These are phyloP conservation scores for Mikania micrantha DNA, from an alignment of 129 eudicot species.

Conservation along the genomic window DNA sequence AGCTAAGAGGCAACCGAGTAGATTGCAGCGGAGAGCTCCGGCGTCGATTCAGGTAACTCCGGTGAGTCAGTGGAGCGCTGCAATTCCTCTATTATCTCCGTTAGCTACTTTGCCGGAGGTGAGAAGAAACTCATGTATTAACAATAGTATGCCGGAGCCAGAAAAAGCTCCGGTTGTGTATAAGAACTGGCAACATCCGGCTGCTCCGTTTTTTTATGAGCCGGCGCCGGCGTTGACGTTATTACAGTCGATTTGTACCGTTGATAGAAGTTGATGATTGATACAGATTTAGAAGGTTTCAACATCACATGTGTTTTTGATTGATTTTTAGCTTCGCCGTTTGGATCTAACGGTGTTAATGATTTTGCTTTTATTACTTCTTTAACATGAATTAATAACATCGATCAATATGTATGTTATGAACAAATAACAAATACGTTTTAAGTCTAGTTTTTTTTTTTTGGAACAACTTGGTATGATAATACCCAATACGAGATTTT, in stretches of 20 bases:
- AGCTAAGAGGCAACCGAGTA: conserved; percentile 34
- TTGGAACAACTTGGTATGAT: no score
- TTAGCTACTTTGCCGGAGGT: conserved; percentile 48
- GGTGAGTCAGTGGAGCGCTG: conserved; percentile 60
- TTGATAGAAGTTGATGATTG: conserved; percentile 27
- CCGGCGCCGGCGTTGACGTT: conserved; percentile 60
- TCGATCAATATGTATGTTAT: no score
- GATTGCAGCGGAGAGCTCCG: conserved; percentile 80
- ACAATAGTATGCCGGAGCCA: conserved; percentile 26
- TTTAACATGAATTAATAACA: not conserved
- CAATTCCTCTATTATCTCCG: conserved; percentile 82
- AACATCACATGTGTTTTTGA: conserved; percentile 5
- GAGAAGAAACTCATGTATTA: conserved; percentile 11
- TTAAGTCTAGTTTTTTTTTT: no score
- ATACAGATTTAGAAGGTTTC: conserved; percentile 15
- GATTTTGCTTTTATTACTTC: no score
- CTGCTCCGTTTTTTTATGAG: conserved; percentile 77
- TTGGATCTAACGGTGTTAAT: conserved; percentile 25
- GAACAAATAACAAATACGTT: no score
- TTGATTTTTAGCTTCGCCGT: conserved; percentile 13
- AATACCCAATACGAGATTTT: no score
- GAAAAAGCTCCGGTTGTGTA: conserved; percentile 43
- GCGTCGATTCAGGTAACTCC: conserved; percentile 68
- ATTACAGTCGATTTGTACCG: conserved; percentile 42
- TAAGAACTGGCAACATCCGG: conserved; percentile 90